phyloP scores from a whole-genome alignment of 768 basidiomycete genomes.

The Leccinum truebloodii region DNA sequence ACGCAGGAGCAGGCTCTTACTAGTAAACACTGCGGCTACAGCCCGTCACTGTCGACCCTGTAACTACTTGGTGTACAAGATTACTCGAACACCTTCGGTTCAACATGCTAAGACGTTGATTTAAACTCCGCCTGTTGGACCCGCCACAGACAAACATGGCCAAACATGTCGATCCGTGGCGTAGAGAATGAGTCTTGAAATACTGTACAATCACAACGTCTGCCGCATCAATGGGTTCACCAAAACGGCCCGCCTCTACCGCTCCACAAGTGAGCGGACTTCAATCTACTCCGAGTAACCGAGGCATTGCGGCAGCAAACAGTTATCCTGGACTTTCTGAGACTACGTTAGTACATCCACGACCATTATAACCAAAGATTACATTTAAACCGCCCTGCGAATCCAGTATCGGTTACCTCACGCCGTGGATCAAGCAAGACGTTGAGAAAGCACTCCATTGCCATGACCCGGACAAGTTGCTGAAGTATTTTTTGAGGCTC shows the following conservation, averaged over 20 bases:
- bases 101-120: too few relatives aligned
- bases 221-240: not conserved
- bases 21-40: too few relatives aligned
- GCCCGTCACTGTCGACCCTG: too few relatives aligned
- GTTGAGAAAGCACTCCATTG: not conserved
- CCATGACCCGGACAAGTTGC: not conserved
- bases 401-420: not conserved
- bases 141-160: too few relatives aligned
- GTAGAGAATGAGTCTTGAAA: too few relatives aligned
- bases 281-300: not conserved
- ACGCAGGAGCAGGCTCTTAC: too few relatives aligned
- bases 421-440: not conserved
- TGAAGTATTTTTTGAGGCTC: not conserved
- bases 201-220: too few relatives aligned
- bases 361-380: not conserved
- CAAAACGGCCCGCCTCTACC: not conserved
- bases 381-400: not conserved
- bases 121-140: too few relatives aligned
- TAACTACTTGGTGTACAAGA: too few relatives aligned
- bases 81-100: too few relatives aligned
- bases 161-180: too few relatives aligned
- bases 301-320: not conserved
- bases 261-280: not conserved
- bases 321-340: not conserved
- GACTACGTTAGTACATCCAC: not conserved